phyloP scores from a whole-genome alignment of 2,329 filamentous ascomycete species.

The Fusarium poae region DNA sequence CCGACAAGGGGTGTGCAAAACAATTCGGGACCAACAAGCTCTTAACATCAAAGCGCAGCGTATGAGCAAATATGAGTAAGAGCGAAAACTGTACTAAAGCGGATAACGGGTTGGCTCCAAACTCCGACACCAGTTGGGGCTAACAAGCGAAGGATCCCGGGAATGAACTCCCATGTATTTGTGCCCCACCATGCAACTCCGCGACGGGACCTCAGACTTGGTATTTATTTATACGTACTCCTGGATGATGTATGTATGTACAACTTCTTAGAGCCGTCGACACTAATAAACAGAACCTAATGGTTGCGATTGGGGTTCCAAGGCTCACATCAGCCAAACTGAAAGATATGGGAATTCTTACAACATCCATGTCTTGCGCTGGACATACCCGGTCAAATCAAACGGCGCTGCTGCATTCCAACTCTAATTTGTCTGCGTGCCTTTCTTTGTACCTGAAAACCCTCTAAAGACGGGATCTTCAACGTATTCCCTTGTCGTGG shows the following conservation, averaged over 20 bases:
- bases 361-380: neutral
- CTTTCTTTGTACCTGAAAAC: neutral
- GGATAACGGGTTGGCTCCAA: conserved; percentile 37
- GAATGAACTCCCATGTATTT: conserved; percentile 19
- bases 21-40: neutral
- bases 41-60: neutral
- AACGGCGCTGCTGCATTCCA: conserved; percentile 5
- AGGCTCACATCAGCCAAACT: conserved; percentile 45
- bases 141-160: conserved; percentile 34
- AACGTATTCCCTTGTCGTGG: neutral
- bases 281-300: neutral
- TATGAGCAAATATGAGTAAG: neutral
- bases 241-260: neutral
- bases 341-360: neutral
- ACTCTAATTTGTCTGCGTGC: conserved; percentile 13
- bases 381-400: conserved; percentile 13
- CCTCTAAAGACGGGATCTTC: neutral
- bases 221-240: neutral
- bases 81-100: conserved; percentile 11
- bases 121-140: conserved; percentile 30
- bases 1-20: conserved; percentile 31
- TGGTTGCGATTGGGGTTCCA: neutral
- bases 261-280: too few relatives aligned
- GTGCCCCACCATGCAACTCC: conserved; percentile 31
- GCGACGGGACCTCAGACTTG: conserved; percentile 13